A percentile compares a stretch with the other conserved stretches of the same genome.
phyloP scores from a whole-genome alignment of 1,139 yeast genomes.

The Blastobotrys arbuscula region DNA sequence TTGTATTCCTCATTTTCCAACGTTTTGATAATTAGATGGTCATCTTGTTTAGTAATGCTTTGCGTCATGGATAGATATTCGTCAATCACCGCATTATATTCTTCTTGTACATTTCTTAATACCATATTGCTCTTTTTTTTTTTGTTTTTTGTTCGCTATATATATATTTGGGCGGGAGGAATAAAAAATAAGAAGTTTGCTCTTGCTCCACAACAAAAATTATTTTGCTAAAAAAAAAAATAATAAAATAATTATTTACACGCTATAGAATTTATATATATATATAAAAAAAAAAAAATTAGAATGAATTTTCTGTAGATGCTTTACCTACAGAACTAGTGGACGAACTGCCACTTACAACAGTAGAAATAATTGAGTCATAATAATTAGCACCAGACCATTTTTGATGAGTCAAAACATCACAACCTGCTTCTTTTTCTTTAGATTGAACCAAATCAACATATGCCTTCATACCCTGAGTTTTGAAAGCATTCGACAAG shows the following conservation, averaged over 20 bases:
- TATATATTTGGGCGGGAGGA: too few relatives aligned
- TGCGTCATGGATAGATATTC: constrained; percentile 1
- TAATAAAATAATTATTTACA: too few relatives aligned
- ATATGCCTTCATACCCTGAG: constrained; percentile 52
- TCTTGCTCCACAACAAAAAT: too few relatives aligned
- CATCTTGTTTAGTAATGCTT: background rate
- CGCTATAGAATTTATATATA: too few relatives aligned
- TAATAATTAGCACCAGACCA: constrained; percentile 56
- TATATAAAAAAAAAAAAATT: too few relatives aligned
- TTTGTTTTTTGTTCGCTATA: too few relatives aligned
- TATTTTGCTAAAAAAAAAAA: too few relatives aligned
- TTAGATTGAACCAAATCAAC: constrained; percentile 46
- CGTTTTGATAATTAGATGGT: background rate
- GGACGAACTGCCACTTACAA: constrained; percentile 43
- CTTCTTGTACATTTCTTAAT: constrained; percentile 10
- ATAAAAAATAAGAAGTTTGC: too few relatives aligned
- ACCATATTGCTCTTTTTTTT: constrained; percentile 15
- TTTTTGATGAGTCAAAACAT: constrained; percentile 51
- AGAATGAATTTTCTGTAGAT: constrained; percentile 40
- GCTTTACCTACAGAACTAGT: constrained; percentile 45
- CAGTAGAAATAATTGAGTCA: constrained; percentile 42
- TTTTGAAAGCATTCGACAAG: constrained; percentile 42
- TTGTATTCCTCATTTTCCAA: background rate
- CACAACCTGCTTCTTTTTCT: constrained; percentile 44
- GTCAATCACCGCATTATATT: constrained; percentile 1